Base-by-base conservation (phyloP, 148 eudicot genomes). In the Limonium bicolor region DNA sequence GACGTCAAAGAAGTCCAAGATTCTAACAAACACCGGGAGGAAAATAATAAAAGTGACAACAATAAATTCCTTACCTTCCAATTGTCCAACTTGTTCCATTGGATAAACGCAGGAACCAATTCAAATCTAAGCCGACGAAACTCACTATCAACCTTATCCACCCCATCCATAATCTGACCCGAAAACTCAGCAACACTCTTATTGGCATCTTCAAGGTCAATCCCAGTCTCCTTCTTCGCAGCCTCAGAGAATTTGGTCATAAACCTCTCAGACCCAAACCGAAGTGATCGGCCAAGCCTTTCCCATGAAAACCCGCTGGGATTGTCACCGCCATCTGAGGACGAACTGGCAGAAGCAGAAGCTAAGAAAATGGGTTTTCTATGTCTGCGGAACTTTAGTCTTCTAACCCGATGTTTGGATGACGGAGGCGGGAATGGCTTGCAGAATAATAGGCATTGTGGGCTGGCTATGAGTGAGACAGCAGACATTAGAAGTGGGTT, bases 41-140 rank as follows among this genome's bases (percentile, higher is more conserved):
- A n/a, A n/a, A n/a, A n/a, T n/a, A n/a, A n/a, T n/a, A n/a, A n/a
- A n/a, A n/a, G n/a, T n/a, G n/a, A n/a, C n/a, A n/a, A n/a, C n/a
- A n/a, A n/a, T n/a, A n/a, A n/a, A n/a, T n/a, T 29, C 9, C 30
- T 20, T 59, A 85, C 96, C 76, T 86, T 81, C 96, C 96, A 86
- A 12, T 41, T 36, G 23, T 75, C 78, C 81, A 54, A 70, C 27
- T 55, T 69, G 55, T 86, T 75, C 96, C 93, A 86, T 28, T 55
- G 45, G 27, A 72, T 15, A 45, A 86, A 78, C 56, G 29, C 36
- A 13, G 84, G 78, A 52, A 76, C 36, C 51, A 66, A 17, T 51
- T 76, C 82, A 21, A 58, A 47, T 65, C 71, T 56, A 10, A 83
- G 29, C 46, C 68, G 61, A 22, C 72, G 41, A 48, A 84, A 42